Evolutionary conservation across 1,139 yeast species (phyloP).

Genomic region (Yamadazyma sp.): DNA sequence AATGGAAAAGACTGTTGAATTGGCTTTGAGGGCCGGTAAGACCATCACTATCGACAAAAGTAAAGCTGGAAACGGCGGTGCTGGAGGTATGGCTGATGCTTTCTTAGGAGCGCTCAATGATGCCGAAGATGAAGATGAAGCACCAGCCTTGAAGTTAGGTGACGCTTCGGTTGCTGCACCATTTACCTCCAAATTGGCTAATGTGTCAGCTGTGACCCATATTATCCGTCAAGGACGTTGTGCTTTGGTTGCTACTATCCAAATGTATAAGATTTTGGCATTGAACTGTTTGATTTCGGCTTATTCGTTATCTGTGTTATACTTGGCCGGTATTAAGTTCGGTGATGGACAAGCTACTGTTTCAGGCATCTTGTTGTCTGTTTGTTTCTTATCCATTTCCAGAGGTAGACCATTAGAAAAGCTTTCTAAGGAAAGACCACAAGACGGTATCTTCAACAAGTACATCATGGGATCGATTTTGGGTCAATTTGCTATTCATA

Average conservation of each 20-base stretch:
- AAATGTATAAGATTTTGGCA: constrained; percentile 97
- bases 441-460: constrained; percentile 91
- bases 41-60: constrained; percentile 28
- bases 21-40: constrained; percentile 42
- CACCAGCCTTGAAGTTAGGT: constrained; percentile 91
- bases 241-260: constrained; percentile 95
- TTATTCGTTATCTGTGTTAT: constrained; percentile 88
- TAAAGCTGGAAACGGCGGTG: constrained; percentile 30
- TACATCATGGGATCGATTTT: constrained; percentile 97
- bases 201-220: constrained; percentile 89
- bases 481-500: constrained; percentile 95
- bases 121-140: constrained; percentile 76
- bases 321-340: constrained; percentile 95
- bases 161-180: constrained; percentile 99
- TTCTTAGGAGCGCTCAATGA: constrained; percentile 69
- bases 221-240: constrained; percentile 98
- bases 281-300: constrained; percentile 96
- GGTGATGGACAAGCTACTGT: constrained; percentile 97
- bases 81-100: constrained; percentile 65
- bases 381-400: constrained; percentile 93
- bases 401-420: constrained; percentile 90
- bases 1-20: constrained; percentile 57
- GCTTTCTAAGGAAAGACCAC: constrained; percentile 93
- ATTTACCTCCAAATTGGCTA: constrained; percentile 89
- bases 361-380: constrained; percentile 85